phyloP scores from a whole-genome alignment of 169 alveolate genomes.

The Toxoplasma gondii region DNA sequence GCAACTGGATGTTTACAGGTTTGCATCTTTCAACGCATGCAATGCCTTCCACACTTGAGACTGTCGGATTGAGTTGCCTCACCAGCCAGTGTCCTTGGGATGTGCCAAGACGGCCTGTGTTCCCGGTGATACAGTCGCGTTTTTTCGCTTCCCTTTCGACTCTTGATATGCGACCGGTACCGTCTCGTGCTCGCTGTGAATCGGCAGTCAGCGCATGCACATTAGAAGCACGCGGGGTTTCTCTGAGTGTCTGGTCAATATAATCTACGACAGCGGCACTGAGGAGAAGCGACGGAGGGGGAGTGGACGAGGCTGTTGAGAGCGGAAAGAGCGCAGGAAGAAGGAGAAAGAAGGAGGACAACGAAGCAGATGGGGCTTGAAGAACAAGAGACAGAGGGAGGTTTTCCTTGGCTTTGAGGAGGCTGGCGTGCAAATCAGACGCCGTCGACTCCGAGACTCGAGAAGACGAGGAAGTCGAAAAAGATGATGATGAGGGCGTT shows the following conservation, averaged over 20 bases:
- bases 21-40: too few species aligned
- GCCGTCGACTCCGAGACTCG: background rate
- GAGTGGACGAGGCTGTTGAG: background rate
- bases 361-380: background rate
- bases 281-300: background rate
- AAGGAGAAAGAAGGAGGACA: background rate
- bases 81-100: background rate
- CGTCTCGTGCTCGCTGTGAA: background rate
- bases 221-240: background rate
- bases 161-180: too few species aligned
- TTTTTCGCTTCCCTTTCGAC: background rate
- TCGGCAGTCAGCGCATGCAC: background rate
- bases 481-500: too few species aligned
- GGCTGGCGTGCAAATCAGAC: background rate
- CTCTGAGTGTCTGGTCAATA: background rate
- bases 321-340: background rate
- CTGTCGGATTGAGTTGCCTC: background rate
- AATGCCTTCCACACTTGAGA: too few species aligned
- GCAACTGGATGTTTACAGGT: too few species aligned
- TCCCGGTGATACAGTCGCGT: background rate
- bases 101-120: background rate
- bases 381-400: background rate
- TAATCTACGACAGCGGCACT: conserved; percentile 11
- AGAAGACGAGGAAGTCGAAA: background rate
- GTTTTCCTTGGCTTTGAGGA: background rate